Evolutionary conservation across 345 rosid genomes (phyloP).

Genomic region (Euclidium syriacum): DNA sequence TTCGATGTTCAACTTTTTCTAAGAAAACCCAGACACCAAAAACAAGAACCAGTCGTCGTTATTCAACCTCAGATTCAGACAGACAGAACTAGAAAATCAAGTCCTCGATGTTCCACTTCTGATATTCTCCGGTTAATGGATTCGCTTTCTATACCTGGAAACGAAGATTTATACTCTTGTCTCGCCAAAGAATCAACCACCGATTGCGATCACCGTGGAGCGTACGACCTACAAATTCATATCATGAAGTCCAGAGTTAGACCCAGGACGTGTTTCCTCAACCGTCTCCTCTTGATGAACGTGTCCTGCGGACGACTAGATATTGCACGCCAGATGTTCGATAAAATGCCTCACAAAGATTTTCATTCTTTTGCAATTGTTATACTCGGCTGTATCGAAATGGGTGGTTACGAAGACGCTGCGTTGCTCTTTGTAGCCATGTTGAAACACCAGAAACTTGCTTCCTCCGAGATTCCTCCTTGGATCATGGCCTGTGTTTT

Average conservation of each 20-base stretch:
- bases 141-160: slow-evolving; percentile 40
- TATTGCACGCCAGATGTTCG: slow-evolving; percentile 54
- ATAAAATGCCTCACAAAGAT: slow-evolving; percentile 51
- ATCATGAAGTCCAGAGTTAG: slow-evolving; percentile 27
- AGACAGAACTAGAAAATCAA: background rate
- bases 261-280: slow-evolving; percentile 34
- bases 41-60: slow-evolving; percentile 4
- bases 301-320: slow-evolving; percentile 40
- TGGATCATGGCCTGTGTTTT: slow-evolving; percentile 44
- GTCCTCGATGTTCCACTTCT: slow-evolving; percentile 20
- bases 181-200: slow-evolving; percentile 55
- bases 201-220: slow-evolving; percentile 34
- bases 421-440: slow-evolving; percentile 39
- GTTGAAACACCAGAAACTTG: slow-evolving; percentile 25
- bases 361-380: slow-evolving; percentile 56
- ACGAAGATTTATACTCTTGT: slow-evolving; percentile 46
- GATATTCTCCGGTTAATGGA: slow-evolving; percentile 53
- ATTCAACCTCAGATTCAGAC: background rate
- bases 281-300: slow-evolving; percentile 48
- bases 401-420: slow-evolving; percentile 39
- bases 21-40: slow-evolving; percentile 25
- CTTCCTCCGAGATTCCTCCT: slow-evolving; percentile 29
- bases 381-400: slow-evolving; percentile 39
- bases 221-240: slow-evolving; percentile 46
- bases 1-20: slow-evolving; percentile 18